Base-by-base conservation (phyloP, 2,329 filamentous ascomycete species). In the Phialophora tarda region DNA sequence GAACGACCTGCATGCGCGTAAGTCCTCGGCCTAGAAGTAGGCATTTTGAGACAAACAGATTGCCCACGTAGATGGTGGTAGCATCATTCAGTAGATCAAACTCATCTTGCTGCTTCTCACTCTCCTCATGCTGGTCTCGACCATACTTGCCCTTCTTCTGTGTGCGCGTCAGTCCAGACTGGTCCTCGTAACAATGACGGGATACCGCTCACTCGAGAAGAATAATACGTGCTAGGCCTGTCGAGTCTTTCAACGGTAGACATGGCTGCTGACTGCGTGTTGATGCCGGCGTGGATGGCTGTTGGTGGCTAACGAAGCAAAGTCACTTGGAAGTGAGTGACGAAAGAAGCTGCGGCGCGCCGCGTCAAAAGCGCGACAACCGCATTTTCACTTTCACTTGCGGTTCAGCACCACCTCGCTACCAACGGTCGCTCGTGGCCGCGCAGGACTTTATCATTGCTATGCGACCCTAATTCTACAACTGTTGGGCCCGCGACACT, bases 41-140 rank as follows among this genome's bases (percentile, higher is more conserved):
- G 44, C 34, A 59, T 32, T 10, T 17, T 47, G 69, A 64, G 68
- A 79, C 89, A 73, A 83, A 96, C 86, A 99, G 84, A 78, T 99
- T 99, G 74, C 95, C 95, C 55, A 99, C 94, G 76, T 99, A 99
- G 77, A 99, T 91, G 0, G 95, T 99, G 8, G 94, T 93, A 48
- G 95, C 93, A 77, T 95, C 85, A 71, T 87, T 90, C 66, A 99
- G 84, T 69, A 92, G 92, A 71, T 97, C 92, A 67, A 92, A 89
- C 53, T 86, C 80, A 62, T 87, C 83, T n/a, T 78, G 79, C 61
- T 77, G 73, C n/a, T 81, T 80, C 47, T 84, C 82, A 12, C 85
- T 83, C 51, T 85, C 84, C 59, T 84, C 85, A 4, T 62, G 59
- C 71, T 90, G 85, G 71, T 86, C 84, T 54, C 82, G 82, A 67